phyloP scores from a whole-genome alignment of 2,329 filamentous ascomycete species.

The Botrytis squamosa region DNA sequence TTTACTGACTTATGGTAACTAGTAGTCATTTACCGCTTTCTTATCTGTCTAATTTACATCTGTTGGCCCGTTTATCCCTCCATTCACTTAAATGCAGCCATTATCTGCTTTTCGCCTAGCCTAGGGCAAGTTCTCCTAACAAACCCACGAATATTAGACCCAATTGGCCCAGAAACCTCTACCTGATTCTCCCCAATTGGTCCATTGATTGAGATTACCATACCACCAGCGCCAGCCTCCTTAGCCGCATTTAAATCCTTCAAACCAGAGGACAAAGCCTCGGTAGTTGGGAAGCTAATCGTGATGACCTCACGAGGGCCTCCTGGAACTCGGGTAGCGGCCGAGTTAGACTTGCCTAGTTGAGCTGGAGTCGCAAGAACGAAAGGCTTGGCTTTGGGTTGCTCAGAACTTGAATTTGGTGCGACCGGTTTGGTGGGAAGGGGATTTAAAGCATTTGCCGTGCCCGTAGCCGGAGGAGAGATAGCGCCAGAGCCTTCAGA shows the following conservation, averaged over 20 bases:
- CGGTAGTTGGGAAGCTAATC: not conserved
- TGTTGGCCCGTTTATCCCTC: too few species aligned
- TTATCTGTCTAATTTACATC: not conserved
- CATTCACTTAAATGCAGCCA: not conserved
- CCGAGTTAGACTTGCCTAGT: not conserved
- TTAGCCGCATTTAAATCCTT: not conserved
- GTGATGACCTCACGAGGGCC: not conserved
- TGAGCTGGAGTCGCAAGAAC: not conserved
- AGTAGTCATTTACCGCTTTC: not conserved
- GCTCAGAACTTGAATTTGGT: not conserved
- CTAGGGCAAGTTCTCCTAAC: not conserved
- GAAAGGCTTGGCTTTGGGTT: too few species aligned
- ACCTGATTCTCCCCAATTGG: not conserved
- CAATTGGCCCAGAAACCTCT: not conserved
- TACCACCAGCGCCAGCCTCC: not conserved
- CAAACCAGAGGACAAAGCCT: not conserved
- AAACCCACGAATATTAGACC: slow-evolving; percentile 6
- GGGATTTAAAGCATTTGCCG: not conserved
- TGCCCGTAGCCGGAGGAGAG: not conserved
- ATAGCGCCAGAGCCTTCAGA: too few species aligned
- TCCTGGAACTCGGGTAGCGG: too few species aligned
- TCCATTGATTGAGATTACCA: too few species aligned
- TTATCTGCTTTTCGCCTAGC: not conserved
- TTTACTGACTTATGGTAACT: not conserved
- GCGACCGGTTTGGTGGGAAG: not conserved